phyloP scores from a whole-genome alignment of 2,329 filamentous ascomycete genomes.

The Periconia sp. region DNA sequence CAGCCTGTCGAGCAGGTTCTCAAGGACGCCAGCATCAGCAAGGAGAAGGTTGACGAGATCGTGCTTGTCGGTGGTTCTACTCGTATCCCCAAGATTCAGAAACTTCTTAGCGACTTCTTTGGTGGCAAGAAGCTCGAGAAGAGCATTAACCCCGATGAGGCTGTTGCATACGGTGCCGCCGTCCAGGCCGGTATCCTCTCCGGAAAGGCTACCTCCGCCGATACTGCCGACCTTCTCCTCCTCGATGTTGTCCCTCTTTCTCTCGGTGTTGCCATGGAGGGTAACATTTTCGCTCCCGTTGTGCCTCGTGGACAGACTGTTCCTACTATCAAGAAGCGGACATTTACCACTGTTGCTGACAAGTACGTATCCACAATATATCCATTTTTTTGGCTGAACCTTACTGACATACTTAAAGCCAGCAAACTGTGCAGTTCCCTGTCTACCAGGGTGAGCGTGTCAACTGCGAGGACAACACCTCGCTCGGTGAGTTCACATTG shows the following conservation, averaged over 20 bases:
- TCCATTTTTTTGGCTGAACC: background rate
- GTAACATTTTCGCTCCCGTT: slow-evolving; percentile 96
- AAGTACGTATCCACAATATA: slow-evolving; percentile 50
- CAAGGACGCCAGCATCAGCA: slow-evolving; percentile 86
- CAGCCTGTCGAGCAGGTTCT: slow-evolving; percentile 96
- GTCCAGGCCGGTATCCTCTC: slow-evolving; percentile 99
- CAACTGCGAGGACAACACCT: slow-evolving; percentile 98
- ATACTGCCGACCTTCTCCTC: slow-evolving; percentile 91
- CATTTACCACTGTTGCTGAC: slow-evolving; percentile 82
- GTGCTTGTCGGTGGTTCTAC: slow-evolving; percentile 98
- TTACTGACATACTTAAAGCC: slow-evolving; percentile 2
- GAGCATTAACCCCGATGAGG: slow-evolving; percentile 99
- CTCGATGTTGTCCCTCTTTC: slow-evolving; percentile 89
- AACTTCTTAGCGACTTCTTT: slow-evolving; percentile 98
- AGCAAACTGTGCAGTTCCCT: slow-evolving; percentile 82
- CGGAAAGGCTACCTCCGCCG: slow-evolving; percentile 93
- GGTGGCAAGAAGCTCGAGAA: slow-evolving; percentile 99
- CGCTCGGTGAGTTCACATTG: slow-evolving; percentile 94
- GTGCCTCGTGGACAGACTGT: slow-evolving; percentile 62
- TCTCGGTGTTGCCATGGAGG: slow-evolving; percentile 35
- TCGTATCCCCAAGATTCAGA: slow-evolving; percentile 98
- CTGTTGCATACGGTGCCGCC: slow-evolving; percentile 96
- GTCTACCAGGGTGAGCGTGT: slow-evolving; percentile 96
- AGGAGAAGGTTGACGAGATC: slow-evolving; percentile 94
- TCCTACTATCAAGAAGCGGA: slow-evolving; percentile 77